Percentiles rank a stretch among this genome's conserved stretches.
Evolutionary conservation across 2,329 filamentous ascomycete genomes (phyloP).

Genomic region (Aspergillus ochraceoroseus): DNA sequence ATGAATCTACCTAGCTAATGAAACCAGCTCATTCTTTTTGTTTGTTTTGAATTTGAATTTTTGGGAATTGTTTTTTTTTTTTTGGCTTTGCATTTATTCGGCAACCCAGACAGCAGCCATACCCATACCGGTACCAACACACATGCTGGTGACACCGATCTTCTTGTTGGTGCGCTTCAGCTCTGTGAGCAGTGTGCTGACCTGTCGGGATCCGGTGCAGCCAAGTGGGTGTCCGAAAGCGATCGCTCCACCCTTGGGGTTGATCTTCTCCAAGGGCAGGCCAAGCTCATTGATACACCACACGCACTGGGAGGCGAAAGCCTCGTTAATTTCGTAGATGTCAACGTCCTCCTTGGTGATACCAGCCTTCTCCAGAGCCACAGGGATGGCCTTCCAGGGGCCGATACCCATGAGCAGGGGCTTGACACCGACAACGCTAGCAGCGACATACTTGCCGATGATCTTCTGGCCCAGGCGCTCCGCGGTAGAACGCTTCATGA

Average conservation of each 20-base stretch:
- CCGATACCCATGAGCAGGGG: slow-evolving; percentile 95
- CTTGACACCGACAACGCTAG: slow-evolving; percentile 79
- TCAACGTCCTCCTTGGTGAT: slow-evolving; percentile 86
- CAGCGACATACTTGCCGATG: slow-evolving; percentile 85
- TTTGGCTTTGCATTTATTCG: slow-evolving; percentile 55
- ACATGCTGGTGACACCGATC: slow-evolving; percentile 93
- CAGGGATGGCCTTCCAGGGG: slow-evolving; percentile 92
- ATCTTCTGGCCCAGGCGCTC: slow-evolving; percentile 82
- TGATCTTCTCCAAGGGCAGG: slow-evolving; percentile 79
- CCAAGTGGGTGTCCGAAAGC: slow-evolving; percentile 94
- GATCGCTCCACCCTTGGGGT: slow-evolving; percentile 94
- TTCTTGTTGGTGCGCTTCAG: slow-evolving; percentile 76
- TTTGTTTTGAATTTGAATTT: not conserved
- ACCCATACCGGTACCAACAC: slow-evolving; percentile 93
- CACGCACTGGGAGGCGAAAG: slow-evolving; percentile 89
- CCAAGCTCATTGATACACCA: slow-evolving; percentile 89
- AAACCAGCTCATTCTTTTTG: slow-evolving; percentile 24
- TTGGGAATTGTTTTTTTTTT: not conserved
- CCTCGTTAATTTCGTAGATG: slow-evolving; percentile 99
- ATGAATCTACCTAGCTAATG: slow-evolving; percentile 18
- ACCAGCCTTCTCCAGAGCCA: slow-evolving; percentile 81
- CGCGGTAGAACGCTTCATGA: slow-evolving; percentile 92
- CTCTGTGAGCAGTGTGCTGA: slow-evolving; percentile 88
- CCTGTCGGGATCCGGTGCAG: slow-evolving; percentile 88
- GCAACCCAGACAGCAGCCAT: slow-evolving; percentile 97